Base-by-base conservation (phyloP, 306 rosid genomes). In the Hippophae rhamnoides region DNA sequence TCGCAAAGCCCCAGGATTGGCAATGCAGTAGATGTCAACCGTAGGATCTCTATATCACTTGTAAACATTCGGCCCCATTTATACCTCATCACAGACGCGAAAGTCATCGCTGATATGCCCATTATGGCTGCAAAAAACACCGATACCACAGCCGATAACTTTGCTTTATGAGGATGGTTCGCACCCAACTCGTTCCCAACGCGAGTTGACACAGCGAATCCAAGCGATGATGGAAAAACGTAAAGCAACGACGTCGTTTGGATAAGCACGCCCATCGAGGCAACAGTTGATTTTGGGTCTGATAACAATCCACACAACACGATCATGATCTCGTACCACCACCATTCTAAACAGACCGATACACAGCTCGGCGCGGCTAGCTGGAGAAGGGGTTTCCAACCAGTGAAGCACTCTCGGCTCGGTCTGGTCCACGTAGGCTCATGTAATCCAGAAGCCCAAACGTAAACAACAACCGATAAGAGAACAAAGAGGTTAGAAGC, bases 271-370 rank as follows among this genome's bases (percentile, higher is more conserved):
- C 98, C 98, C 98, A 92, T 92, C 14, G 98, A 78, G 0, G 98
- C 96, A 3, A 92, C 96, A 8, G 86, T 76, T 8, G 96, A 81
- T 9, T 62, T 85, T 69, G 98, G 96, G 76, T 83, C 85, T 66
- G 78, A 74, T 0, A 92, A 23, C 0, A 92, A 50, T 3, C 98
- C 98, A 12, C 98, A 87, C 3, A 92, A 13, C 7, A 92, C 74
- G 58, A 87, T 87, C 90, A 92, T 82, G 81, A 92, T 87, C 84
- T 92, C 98, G 59, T 92, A 92, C 98, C 98, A 92, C 98, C 98
- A 92, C 98, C 98, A 92, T 49, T 92, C 98, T 61, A 92, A 54
- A 44, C 98, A 92, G 25, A 92, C 98, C 0, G 98, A 92, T 2
- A 81, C 86, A 31, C 98, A 92, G 65, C 96, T 92, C 31, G 98